phyloP scores from a whole-genome alignment of 1,284 basidiomycete genomes.

The Mixia osmundae region DNA sequence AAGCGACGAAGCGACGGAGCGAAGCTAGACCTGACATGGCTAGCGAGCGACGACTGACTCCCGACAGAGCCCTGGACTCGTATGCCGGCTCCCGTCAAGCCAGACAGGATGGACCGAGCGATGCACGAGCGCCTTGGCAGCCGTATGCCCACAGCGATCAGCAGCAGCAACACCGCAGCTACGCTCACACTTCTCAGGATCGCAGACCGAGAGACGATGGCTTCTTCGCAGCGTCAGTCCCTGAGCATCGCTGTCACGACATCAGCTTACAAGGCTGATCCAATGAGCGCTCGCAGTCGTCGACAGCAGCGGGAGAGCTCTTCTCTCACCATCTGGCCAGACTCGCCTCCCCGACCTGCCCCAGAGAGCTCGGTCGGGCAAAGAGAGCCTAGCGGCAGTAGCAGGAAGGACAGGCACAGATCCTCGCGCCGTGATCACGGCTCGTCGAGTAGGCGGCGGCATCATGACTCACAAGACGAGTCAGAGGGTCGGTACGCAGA shows the following conservation, averaged over 20 bases:
- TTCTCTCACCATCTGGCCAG: slow-evolving; percentile 52
- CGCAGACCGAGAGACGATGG: slow-evolving; percentile 9
- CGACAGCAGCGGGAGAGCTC: slow-evolving; percentile 41
- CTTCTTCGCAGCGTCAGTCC: slow-evolving; percentile 14
- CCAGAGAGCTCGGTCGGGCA: slow-evolving; percentile 7
- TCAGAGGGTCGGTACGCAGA: slow-evolving; percentile 15
- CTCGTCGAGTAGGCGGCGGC: slow-evolving; percentile 3
- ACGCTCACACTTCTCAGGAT: background rate
- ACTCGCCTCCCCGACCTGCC: slow-evolving; percentile 44
- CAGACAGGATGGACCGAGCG: slow-evolving; percentile 2
- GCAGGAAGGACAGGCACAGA: slow-evolving; percentile 8
- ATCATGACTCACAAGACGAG: slow-evolving; percentile 19
- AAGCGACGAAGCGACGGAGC: too few relatives aligned
- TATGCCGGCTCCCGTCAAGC: slow-evolving; percentile 2
- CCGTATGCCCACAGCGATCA: slow-evolving; percentile 3
- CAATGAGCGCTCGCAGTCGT: too few relatives aligned
- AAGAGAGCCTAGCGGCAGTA: slow-evolving; percentile 3
- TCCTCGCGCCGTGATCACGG: background rate
- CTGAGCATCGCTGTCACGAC: background rate
- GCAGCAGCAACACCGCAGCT: slow-evolving; percentile 1
- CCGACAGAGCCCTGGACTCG: slow-evolving; percentile 5
- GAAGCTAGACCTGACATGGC: too few relatives aligned
- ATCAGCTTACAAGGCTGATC: too few relatives aligned
- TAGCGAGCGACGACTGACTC: slow-evolving; percentile 5
- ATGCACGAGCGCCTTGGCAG: background rate